Percentiles rank a stretch among this genome's conserved stretches.
Conservation (phyloP, 2,329 filamentous ascomycete genomes). For the Tothia fuscella region DNA sequence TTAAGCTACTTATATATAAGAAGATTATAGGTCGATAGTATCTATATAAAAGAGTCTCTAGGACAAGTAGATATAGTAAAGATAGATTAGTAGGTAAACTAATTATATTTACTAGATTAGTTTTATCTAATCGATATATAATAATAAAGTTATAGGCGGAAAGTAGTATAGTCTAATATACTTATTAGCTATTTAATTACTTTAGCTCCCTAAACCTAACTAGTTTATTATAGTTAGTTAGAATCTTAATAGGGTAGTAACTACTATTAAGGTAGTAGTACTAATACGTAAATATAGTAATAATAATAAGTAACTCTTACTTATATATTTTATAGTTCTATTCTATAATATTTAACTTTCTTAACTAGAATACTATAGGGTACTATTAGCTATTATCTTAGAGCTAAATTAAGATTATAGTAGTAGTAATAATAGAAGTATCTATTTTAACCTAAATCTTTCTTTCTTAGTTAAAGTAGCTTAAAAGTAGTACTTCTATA, state of each 20-base stretch:
- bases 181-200: constrained; percentile 15
- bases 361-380: constrained; percentile 3
- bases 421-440: not conserved
- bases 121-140: no score
- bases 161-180: constrained; percentile 14
- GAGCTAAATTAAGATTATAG: not conserved
- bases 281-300: not conserved
- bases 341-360: constrained; percentile 1
- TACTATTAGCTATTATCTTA: constrained; percentile 1
- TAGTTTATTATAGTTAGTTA: constrained; percentile 19
- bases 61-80: no score
- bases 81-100: no score
- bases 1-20: no score
- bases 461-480: not conserved
- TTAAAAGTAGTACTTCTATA: constrained; percentile 3
- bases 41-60: no score
- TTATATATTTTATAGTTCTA: constrained; percentile 4
- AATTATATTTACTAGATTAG: no score
- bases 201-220: constrained; percentile 17
- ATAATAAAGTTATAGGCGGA: constrained; percentile 5
- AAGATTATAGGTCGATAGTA: no score
- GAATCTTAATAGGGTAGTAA: constrained; percentile 12
- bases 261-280: constrained; percentile 7
- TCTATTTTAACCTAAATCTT: constrained; percentile 3
- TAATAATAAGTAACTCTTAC: constrained; percentile 6